A percentile compares a stretch with the other conserved stretches of the same genome.
phyloP scores from a whole-genome alignment of 805 yeast genomes.

The Kazachstania psychrophila region DNA sequence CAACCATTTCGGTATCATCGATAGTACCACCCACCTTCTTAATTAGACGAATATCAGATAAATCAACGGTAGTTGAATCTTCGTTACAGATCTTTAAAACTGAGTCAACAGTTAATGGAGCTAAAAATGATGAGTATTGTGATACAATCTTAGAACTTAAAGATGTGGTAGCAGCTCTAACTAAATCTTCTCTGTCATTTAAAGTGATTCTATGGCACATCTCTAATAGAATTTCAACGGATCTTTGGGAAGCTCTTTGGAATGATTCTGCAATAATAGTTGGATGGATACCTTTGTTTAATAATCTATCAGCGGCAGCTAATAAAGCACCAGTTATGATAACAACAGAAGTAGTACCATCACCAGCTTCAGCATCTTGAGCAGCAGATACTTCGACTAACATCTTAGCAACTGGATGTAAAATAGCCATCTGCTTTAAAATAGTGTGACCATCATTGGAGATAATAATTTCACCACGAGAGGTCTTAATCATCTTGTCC shows the following conservation, averaged over 20 bases:
- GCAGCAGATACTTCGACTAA: conserved; percentile 95
- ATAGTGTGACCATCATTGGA: conserved; percentile 99
- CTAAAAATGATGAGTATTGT: conserved; percentile 75
- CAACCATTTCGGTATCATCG: conserved; percentile 87
- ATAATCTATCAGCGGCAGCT: conserved; percentile 88
- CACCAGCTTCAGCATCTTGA: conserved; percentile 99
- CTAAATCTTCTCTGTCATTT: conserved; percentile 68
- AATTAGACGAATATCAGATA: conserved; percentile 78
- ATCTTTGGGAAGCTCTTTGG: conserved; percentile 77
- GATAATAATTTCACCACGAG: conserved; percentile 83
- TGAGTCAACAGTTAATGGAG: conserved; percentile 91
- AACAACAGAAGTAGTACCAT: conserved; percentile 97
- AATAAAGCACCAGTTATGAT: conserved; percentile 88
- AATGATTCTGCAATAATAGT: conserved; percentile 88
- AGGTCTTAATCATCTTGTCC: conserved; percentile 98
- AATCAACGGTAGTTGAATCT: conserved; percentile 59
- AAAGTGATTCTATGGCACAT: conserved; percentile 81
- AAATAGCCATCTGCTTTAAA: conserved; percentile 91
- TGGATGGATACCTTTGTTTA: conserved; percentile 91
- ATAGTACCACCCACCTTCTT: conserved; percentile 97
- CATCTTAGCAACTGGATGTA: conserved; percentile 99
- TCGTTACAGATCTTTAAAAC: conserved; percentile 69
- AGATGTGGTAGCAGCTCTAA: conserved; percentile 91
- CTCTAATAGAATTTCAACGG: conserved; percentile 70
- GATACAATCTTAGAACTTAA: conserved; percentile 91